Conservation (phyloP, 1,139 yeast species). For the Lodderomyces margitis region DNA sequence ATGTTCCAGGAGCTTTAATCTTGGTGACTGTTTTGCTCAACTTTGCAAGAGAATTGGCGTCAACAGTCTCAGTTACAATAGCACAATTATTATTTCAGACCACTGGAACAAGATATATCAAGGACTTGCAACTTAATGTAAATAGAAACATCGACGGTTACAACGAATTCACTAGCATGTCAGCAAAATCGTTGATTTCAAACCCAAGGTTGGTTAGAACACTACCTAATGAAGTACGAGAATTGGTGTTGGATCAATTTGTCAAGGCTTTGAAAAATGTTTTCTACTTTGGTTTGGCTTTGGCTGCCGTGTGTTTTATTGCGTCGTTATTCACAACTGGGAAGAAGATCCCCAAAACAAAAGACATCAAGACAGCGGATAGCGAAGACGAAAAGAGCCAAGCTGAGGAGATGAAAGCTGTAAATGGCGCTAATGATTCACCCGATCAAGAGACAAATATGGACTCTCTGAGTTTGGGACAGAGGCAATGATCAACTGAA, state of each 20-base stretch:
- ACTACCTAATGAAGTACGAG: slow-evolving; percentile 24
- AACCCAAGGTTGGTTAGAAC: slow-evolving; percentile 29
- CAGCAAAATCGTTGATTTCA: slow-evolving; percentile 23
- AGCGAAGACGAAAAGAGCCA: slow-evolving; percentile 11
- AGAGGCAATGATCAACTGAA: neutral
- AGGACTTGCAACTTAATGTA: slow-evolving; percentile 15
- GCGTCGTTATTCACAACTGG: slow-evolving; percentile 36
- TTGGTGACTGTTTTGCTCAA: slow-evolving; percentile 48
- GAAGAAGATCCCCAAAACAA: slow-evolving; percentile 35
- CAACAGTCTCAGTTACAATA: slow-evolving; percentile 46
- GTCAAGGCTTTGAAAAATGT: slow-evolving; percentile 41
- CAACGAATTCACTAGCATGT: slow-evolving; percentile 9
- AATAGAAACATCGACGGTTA: slow-evolving; percentile 16
- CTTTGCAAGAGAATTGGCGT: slow-evolving; percentile 48
- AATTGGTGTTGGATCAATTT: slow-evolving; percentile 26
- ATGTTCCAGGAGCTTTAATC: slow-evolving; percentile 48
- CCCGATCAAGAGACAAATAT: neutral
- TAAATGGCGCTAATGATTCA: neutral
- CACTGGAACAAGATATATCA: slow-evolving; percentile 25
- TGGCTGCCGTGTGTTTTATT: slow-evolving; percentile 29
- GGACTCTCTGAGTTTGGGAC: neutral
- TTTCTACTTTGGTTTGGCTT: slow-evolving; percentile 40
- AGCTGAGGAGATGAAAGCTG: slow-evolving; percentile 8
- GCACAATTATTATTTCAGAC: slow-evolving; percentile 47
- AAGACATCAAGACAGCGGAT: slow-evolving; percentile 23